Conservation (phyloP, 441 rosid species). For the Biscutella laevigata region DNA sequence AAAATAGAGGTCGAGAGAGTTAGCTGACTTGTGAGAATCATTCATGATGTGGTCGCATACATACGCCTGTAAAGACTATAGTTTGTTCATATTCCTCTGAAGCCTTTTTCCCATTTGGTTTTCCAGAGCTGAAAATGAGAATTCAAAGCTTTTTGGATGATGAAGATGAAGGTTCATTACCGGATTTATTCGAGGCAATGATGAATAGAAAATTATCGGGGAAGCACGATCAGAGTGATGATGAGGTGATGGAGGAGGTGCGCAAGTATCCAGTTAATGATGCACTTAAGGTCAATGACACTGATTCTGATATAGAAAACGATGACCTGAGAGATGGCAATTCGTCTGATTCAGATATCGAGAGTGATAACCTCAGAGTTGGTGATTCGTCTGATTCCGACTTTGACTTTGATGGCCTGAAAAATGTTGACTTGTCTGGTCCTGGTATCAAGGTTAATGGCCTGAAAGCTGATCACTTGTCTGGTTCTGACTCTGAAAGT, state of each 20-base stretch:
- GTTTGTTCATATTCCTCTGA: not conserved
- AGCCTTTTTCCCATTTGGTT: not conserved
- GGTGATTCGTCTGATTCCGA: not conserved
- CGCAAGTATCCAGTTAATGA: conserved; percentile 13
- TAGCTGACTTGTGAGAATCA: not conserved
- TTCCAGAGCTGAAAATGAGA: conserved; percentile 46
- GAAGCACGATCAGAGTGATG: conserved; percentile 41
- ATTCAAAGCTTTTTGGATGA: conserved; percentile 36
- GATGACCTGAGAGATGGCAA: not conserved
- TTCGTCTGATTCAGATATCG: not conserved
- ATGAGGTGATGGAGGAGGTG: conserved; percentile 38
- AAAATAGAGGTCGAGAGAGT: not conserved
- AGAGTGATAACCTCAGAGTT: not conserved
- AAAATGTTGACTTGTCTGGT: not conserved
- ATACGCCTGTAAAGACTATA: not conserved
- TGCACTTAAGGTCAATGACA: not conserved
- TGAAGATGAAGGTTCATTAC: conserved; percentile 49
- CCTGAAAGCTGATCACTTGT: not conserved
- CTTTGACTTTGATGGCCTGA: not conserved
- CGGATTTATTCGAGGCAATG: conserved; percentile 45
- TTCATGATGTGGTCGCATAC: not conserved
- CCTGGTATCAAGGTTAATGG: not conserved
- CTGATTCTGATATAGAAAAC: not conserved
- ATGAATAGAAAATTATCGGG: conserved; percentile 50
- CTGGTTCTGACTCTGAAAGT: conserved; percentile 7